phyloP scores from a whole-genome alignment of 495 filamentous ascomycete genomes.

The Tuber microsphaerosporum region DNA sequence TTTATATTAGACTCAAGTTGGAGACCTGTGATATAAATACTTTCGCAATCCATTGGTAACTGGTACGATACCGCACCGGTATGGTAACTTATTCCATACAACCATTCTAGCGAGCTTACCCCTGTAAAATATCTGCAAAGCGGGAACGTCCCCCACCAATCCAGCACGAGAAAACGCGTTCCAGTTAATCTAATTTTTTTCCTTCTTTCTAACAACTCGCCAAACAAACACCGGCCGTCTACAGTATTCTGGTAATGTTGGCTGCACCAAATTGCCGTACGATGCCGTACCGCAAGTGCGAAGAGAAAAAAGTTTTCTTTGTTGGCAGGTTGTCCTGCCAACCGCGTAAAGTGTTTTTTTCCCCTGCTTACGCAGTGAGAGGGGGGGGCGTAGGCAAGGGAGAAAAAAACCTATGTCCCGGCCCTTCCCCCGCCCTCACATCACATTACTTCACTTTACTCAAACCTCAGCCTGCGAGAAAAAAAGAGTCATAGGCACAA shows the following conservation, averaged over 20 bases:
- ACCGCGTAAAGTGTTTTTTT: constrained; percentile 6
- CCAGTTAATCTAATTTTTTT: neutral
- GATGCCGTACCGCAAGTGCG: neutral
- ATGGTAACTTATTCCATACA: neutral
- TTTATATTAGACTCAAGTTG: neutral
- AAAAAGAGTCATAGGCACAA: neutral
- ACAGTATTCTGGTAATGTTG: neutral
- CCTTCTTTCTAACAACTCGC: neutral
- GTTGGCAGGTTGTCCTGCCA: constrained; percentile 1
- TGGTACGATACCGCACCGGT: neutral
- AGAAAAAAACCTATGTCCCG: neutral
- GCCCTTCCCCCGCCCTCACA: neutral
- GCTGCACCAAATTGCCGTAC: neutral
- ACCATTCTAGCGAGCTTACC: neutral
- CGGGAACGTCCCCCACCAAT: neutral
- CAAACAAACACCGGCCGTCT: neutral
- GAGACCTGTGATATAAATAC: neutral
- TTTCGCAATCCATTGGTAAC: neutral
- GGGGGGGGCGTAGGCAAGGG: neutral
- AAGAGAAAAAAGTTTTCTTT: constrained; percentile 1
- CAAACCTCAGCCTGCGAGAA: neutral
- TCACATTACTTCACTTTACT: neutral
- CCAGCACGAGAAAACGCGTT: neutral
- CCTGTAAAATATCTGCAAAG: neutral
- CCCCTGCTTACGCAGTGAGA: neutral